A percentile compares a stretch with the other conserved stretches of the same genome.
Evolutionary conservation across 148 eudicot species (phyloP).

Genomic region (Fallopia convolvulus): DNA sequence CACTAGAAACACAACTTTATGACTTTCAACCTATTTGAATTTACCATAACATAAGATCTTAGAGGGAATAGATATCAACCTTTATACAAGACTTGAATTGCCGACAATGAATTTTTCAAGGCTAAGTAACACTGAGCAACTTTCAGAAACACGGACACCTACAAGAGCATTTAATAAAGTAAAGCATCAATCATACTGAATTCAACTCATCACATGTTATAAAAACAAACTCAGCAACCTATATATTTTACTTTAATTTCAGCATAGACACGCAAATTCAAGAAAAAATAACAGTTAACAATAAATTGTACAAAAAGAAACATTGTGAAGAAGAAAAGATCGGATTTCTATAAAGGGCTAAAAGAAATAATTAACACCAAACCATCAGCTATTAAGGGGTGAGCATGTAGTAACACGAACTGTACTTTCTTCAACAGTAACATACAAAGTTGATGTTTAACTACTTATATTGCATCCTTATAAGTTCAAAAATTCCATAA

Average conservation of each 20-base stretch:
- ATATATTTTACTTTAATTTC: neutral
- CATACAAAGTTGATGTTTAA: neutral
- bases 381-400: neutral
- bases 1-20: neutral
- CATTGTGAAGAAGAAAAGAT: neutral
- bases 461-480: neutral
- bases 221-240: neutral
- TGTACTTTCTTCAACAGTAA: neutral
- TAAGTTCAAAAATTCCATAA: neutral
- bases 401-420: neutral
- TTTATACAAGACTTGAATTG: constrained; percentile 66
- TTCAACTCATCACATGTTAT: neutral
- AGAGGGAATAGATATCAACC: constrained; percentile 33
- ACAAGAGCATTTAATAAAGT: constrained; percentile 1
- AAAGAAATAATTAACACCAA: neutral
- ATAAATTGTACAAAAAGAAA: neutral
- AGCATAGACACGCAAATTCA: neutral
- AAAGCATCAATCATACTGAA: neutral
- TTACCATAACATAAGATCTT: constrained; percentile 4
- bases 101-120: constrained; percentile 32
- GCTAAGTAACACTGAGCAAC: constrained; percentile 61
- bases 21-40: neutral
- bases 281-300: neutral
- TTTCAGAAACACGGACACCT: constrained; percentile 58
- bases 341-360: neutral